Evolutionary conservation across 2,329 filamentous ascomycete genomes (phyloP).

Genomic region (Fusarium fujikuroi): DNA sequence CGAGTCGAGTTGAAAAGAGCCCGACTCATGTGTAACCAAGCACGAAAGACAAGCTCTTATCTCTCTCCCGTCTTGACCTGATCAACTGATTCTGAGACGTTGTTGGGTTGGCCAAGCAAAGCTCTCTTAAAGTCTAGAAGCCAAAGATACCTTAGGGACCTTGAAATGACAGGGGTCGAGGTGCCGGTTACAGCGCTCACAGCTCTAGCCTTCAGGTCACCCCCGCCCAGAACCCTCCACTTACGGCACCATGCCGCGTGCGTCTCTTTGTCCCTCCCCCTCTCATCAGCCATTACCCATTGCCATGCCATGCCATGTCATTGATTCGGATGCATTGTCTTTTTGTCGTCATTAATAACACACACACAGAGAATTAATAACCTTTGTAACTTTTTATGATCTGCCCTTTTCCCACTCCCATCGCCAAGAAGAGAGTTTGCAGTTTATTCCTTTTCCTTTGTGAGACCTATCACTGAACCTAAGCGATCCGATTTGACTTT

Average conservation of each 20-base stretch:
- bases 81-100: conserved; percentile 30
- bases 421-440: background rate
- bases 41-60: background rate
- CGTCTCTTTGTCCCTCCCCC: conserved; percentile 15
- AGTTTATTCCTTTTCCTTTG: background rate
- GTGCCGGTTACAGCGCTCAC: conserved; percentile 26
- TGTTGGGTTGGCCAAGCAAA: conserved; percentile 11
- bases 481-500: conserved; percentile 3
- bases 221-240: conserved; percentile 24
- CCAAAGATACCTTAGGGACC: background rate
- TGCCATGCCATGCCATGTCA: background rate
- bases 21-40: background rate
- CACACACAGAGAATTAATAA: background rate
- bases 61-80: background rate
- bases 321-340: conserved; percentile 1
- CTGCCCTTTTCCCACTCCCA: conserved; percentile 14
- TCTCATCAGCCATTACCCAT: conserved; percentile 34
- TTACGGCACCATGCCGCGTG: conserved; percentile 35
- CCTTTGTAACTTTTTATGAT: conserved; percentile 32
- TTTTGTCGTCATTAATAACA: conserved; percentile 25
- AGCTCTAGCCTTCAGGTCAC: conserved; percentile 2
- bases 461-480: background rate
- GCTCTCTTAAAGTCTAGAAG: conserved; percentile 2
- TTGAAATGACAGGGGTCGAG: background rate
- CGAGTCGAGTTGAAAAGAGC: background rate